Conservation (phyloP, 768 basidiomycete species). For the Saitozyma podzolica region DNA sequence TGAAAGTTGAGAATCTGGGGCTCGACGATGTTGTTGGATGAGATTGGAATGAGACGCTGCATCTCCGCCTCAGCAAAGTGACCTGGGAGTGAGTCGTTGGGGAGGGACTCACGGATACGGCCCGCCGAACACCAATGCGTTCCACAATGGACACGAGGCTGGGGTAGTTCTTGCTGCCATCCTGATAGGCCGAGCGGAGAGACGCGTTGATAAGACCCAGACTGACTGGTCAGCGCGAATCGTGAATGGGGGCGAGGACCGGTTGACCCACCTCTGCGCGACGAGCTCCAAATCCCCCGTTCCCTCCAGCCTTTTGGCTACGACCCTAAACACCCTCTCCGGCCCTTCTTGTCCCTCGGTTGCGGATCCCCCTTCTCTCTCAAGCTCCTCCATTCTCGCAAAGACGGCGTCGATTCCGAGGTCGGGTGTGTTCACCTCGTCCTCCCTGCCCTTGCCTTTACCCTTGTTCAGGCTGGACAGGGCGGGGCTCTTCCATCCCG, state of each 20-base stretch:
- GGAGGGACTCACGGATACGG: conserved; percentile 29
- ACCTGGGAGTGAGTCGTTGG: not conserved
- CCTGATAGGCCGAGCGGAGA: conserved; percentile 29
- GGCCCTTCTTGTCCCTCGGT: conserved; percentile 3
- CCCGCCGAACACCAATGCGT: conserved; percentile 25
- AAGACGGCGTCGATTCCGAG: conserved; percentile 39
- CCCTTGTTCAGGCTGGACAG: conserved; percentile 9
- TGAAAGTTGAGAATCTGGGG: conserved; percentile 44
- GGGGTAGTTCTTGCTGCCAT: conserved; percentile 20
- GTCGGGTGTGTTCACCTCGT: conserved; percentile 9
- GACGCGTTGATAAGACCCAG: conserved; percentile 38
- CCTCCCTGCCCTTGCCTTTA: conserved; percentile 25
- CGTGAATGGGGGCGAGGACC: not conserved
- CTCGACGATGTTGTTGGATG: conserved; percentile 34
- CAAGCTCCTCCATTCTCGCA: conserved; percentile 16
- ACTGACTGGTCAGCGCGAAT: conserved; percentile 12
- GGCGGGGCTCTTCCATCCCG: conserved; percentile 9
- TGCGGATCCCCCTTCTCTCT: conserved; percentile 10
- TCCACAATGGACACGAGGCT: conserved; percentile 32
- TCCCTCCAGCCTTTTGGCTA: conserved; percentile 35
- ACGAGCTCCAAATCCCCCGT: conserved; percentile 43
- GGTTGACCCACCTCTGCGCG: conserved; percentile 36
- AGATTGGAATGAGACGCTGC: conserved; percentile 41
- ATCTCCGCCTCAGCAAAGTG: not conserved
- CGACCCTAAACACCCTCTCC: conserved; percentile 26